Evolutionary conservation across 306 rosid species (phyloP), one percentile per base, ranked within the genome.

Genomic region (Cicer cuneatum): DNA sequence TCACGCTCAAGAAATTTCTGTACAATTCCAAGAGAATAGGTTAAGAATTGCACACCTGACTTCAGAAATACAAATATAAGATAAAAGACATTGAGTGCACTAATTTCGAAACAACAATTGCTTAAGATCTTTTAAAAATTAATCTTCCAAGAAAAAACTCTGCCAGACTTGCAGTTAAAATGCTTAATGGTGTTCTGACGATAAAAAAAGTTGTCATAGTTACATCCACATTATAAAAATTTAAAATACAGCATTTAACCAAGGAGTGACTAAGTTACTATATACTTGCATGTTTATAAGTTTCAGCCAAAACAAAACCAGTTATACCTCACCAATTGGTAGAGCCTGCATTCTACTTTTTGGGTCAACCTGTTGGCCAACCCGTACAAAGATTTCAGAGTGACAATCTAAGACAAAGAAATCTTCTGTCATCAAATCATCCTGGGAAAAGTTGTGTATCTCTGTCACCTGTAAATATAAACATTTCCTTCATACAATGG

Each of bases 371-470:
- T 86, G 90, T 82, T 92, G 96, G 78, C 99, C 99, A 43, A 95
- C 90, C 99, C 99, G 92, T 71, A 95, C 93, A 80, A 86, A 87
- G 84, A 90, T 90, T 71, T 90, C 92, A 5, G 90, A 82, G 82
- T 92, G 92, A 80, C 90, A 86, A 84, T 95, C 93, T 85, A 95
- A 77, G 79, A 92, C 78, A 82, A 84, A 90, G 61, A 87, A 84
- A 68, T 95, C 99, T 86, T 95, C 99, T 52, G 99, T 92, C 99
- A 92, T 95, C 86, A 95, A 85, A 87, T 95, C 99, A 41, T 95
- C 99, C 83, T 95, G 99, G 81, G 89, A 85, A 80, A 95, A 95
- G 84, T 90, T 95, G 89, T 90, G 80, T 74, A 95, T 86, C 87
- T 95, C 99, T 13, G 54, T 82, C 80, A 87, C 98, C 99, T 95